phyloP scores from a whole-genome alignment of 2,329 filamentous ascomycete genomes.

The Malbranchea cinnamomea region DNA sequence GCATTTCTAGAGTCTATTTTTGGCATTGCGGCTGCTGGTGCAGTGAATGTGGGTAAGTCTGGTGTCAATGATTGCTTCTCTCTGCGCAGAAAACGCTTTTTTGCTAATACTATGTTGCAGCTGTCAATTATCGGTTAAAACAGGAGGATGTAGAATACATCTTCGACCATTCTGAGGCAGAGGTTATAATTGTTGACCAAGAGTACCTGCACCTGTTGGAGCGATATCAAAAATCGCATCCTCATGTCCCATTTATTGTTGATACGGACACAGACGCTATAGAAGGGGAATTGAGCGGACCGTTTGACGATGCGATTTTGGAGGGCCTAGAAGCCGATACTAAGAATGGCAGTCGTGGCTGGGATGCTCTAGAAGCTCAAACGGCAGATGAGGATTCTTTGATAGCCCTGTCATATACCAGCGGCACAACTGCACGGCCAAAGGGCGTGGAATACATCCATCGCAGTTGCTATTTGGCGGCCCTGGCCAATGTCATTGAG shows the following conservation, averaged over 20 bases:
- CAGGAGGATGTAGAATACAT: slow-evolving; percentile 81
- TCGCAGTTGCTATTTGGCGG: slow-evolving; percentile 70
- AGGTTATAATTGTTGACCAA: slow-evolving; percentile 71
- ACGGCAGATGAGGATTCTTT: slow-evolving; percentile 61
- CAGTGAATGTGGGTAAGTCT: slow-evolving; percentile 49
- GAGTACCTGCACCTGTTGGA: slow-evolving; percentile 63
- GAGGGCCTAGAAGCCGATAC: slow-evolving; percentile 64
- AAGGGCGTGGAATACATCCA: slow-evolving; percentile 93
- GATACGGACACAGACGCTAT: slow-evolving; percentile 73
- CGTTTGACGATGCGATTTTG: slow-evolving; percentile 68
- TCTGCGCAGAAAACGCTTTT: neutral
- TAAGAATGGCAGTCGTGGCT: slow-evolving; percentile 52
- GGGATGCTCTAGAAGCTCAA: slow-evolving; percentile 60
- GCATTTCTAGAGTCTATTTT: slow-evolving; percentile 86
- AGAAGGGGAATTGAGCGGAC: slow-evolving; percentile 58
- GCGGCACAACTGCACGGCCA: slow-evolving; percentile 76
- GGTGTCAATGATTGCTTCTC: slow-evolving; percentile 7
- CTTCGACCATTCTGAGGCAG: slow-evolving; percentile 72
- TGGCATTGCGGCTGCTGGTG: slow-evolving; percentile 69
- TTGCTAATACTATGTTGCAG: slow-evolving; percentile 15
- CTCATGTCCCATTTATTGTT: slow-evolving; percentile 55
- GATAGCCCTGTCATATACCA: slow-evolving; percentile 84
- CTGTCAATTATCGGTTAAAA: slow-evolving; percentile 61
- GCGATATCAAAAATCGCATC: slow-evolving; percentile 45
- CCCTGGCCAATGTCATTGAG: slow-evolving; percentile 76